Percentiles rank a stretch among this genome's conserved stretches.
Evolutionary conservation across 2,329 filamentous ascomycete genomes (phyloP).

Genomic region (Pezicula rhizophila): DNA sequence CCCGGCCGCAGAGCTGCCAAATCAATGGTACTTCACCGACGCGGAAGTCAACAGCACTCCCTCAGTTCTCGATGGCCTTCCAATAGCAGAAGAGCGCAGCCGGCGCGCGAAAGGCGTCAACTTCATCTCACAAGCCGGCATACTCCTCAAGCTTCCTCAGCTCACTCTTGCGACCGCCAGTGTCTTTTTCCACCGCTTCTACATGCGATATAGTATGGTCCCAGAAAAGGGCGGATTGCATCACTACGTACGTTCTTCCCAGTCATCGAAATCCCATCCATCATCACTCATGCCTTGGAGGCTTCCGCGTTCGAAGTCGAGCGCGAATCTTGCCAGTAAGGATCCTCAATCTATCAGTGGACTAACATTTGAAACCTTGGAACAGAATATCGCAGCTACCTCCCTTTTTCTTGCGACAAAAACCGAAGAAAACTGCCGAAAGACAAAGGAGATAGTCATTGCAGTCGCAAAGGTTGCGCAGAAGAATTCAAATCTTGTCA

Average conservation of each 20-base stretch:
- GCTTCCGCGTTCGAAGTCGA: conserved; percentile 8
- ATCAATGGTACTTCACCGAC: conserved; percentile 85
- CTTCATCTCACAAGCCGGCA: conserved; percentile 91
- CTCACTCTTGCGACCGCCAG: conserved; percentile 87
- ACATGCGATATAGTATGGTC: conserved; percentile 82
- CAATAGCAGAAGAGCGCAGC: conserved; percentile 69
- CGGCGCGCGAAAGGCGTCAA: conserved; percentile 87
- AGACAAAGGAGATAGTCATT: conserved; percentile 91
- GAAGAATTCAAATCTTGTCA: conserved; percentile 82
- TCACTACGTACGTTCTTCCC: conserved; percentile 66
- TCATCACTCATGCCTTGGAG: conserved; percentile 1
- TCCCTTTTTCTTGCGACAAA: conserved; percentile 93
- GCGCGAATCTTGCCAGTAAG: conserved; percentile 1
- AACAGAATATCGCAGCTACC: conserved; percentile 77
- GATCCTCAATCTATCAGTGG: conserved; percentile 3
- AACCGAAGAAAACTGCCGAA: conserved; percentile 92
- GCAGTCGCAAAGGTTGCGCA: conserved; percentile 91
- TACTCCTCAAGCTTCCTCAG: conserved; percentile 86
- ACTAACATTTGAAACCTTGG: conserved; percentile 7
- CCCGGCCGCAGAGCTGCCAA: conserved; percentile 29
- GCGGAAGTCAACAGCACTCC: conserved; percentile 79
- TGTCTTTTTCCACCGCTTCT: conserved; percentile 93
- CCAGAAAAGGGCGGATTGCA: conserved; percentile 73
- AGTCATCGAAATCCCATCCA: background rate
- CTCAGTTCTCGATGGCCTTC: conserved; percentile 76